phyloP scores from a whole-genome alignment of 306 rosid genomes.

The Astragalus membranaceus region DNA sequence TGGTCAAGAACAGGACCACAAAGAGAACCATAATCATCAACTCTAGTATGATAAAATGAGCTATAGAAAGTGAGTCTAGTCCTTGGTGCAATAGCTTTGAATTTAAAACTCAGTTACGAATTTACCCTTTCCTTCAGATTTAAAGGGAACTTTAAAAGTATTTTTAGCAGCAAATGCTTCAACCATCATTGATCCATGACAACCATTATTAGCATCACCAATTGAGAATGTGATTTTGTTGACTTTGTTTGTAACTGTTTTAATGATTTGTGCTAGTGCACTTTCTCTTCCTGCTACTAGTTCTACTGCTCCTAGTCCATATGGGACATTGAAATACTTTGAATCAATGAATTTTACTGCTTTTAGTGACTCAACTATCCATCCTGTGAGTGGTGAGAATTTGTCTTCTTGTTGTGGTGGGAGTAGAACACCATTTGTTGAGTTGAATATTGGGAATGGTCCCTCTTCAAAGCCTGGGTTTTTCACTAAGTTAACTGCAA shows the following conservation, averaged over 20 bases:
- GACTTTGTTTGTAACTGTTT: constrained; percentile 53
- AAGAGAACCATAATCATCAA: constrained; percentile 72
- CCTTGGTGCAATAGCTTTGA: constrained; percentile 56
- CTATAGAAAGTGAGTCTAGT: constrained; percentile 91
- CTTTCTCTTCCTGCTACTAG: constrained; percentile 94
- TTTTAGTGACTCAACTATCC: constrained; percentile 92
- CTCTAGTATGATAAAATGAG: constrained; percentile 77
- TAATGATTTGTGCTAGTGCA: constrained; percentile 71
- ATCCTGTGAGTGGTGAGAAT: constrained; percentile 91
- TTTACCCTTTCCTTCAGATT: constrained; percentile 66
- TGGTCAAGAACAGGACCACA: constrained; percentile 88
- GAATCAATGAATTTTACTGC: constrained; percentile 77
- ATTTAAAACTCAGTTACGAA: constrained; percentile 54
- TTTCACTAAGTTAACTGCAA: constrained; percentile 70
- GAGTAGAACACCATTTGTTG: constrained; percentile 77
- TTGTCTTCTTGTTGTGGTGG: constrained; percentile 81
- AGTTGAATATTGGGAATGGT: constrained; percentile 74
- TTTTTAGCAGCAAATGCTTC: constrained; percentile 79
- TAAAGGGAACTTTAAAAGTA: constrained; percentile 69
- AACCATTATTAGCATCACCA: constrained; percentile 88
- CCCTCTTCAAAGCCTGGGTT: constrained; percentile 83
- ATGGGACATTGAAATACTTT: constrained; percentile 44
- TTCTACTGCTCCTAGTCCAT: constrained; percentile 63
- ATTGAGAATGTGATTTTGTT: constrained; percentile 57
- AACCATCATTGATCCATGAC: constrained; percentile 94